Evolutionary conservation across 352 stramenopile genomes (phyloP), one percentile per base, ranked within the genome.

Genomic region (Globisporangium cylindrosporum): DNA sequence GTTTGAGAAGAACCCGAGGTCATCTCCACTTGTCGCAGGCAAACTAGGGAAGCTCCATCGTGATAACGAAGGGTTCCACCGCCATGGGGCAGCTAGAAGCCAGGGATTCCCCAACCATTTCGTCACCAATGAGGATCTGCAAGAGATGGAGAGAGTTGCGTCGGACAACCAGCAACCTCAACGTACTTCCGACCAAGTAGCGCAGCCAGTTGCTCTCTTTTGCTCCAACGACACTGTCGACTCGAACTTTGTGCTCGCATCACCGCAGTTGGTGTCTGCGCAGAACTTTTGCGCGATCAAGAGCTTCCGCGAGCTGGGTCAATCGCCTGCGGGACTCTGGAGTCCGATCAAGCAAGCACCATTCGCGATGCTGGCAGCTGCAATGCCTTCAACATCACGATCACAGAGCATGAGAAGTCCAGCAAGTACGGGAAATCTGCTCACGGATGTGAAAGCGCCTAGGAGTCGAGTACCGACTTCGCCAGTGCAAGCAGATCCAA

Each of bases 171-270:
- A 64, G 10, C 57, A 69, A 25, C 9, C 22, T 22, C 24, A 9
- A 3, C 8, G 6, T 4, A 0, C 34, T 49, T 22, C 49, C 8
- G 41, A 46, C 15, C n/a, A 69, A 64, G 9, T 62, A 4, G 32
- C 56, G 0, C 71, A 71, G 12, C 34, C 75, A 4, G 71, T 92
- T 18, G 73, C 87, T 36, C 59, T 89, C 36, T 92, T 88, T 56
- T 77, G 68, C 58, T 71, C 78, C 6, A 86, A 79, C n/a, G 73
- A 84, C 46, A 86, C 82, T n/a, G 46, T 86, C 22, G 79, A 92
- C 68, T 73, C 82, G 54, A 92, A 92, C 72, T 92, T 90, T 66
- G 84, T 92, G 56, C 71, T 92, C 29, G 75, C 82, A 6, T 78
- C 82, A 0, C 76, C 76, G 4, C 70, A 68, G 9, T 51, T 89